These are phyloP conservation scores for Abortiporus biennis DNA, from an alignment of 1,284 basidiomycete genomes.

Conservation along the genomic window DNA sequence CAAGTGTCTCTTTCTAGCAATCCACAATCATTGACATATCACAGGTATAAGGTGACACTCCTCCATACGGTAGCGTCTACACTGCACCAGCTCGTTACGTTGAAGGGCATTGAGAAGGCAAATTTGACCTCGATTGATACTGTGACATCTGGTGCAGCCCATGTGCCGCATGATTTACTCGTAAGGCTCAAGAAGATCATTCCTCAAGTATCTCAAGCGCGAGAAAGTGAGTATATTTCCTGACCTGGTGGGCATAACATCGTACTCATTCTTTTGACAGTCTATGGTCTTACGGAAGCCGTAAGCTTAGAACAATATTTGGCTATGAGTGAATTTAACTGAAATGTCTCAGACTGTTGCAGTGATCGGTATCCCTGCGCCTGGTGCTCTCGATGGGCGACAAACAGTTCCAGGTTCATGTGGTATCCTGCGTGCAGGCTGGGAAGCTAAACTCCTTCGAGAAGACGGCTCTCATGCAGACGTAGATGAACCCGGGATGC, in stretches of 20 bases:
- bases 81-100: constrained; percentile 56
- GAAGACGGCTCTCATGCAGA: constrained; percentile 54
- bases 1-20: too few species aligned
- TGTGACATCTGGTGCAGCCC: constrained; percentile 53
- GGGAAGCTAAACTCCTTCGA: constrained; percentile 53
- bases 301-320: constrained; percentile 32
- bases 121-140: constrained; percentile 48
- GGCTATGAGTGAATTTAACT: constrained; percentile 1
- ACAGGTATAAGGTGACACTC: constrained; percentile 44
- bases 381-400: constrained; percentile 39
- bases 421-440: constrained; percentile 55
- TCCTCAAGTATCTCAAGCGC: constrained; percentile 34
- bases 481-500: constrained; percentile 54
- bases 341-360: constrained; percentile 45
- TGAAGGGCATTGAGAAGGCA: constrained; percentile 40
- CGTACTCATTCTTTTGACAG: too few species aligned
- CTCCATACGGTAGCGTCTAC: constrained; percentile 56
- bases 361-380: constrained; percentile 35
- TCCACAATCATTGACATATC: not conserved
- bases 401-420: constrained; percentile 35
- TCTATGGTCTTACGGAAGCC: constrained; percentile 71
- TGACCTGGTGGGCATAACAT: too few species aligned
- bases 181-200: constrained; percentile 32
- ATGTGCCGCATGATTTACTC: constrained; percentile 50
- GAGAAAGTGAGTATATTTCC: not conserved